Percentiles rank a stretch among this genome's conserved stretches.
Conservation (phyloP, 768 basidiomycete species). For the Mycena rosella region DNA sequence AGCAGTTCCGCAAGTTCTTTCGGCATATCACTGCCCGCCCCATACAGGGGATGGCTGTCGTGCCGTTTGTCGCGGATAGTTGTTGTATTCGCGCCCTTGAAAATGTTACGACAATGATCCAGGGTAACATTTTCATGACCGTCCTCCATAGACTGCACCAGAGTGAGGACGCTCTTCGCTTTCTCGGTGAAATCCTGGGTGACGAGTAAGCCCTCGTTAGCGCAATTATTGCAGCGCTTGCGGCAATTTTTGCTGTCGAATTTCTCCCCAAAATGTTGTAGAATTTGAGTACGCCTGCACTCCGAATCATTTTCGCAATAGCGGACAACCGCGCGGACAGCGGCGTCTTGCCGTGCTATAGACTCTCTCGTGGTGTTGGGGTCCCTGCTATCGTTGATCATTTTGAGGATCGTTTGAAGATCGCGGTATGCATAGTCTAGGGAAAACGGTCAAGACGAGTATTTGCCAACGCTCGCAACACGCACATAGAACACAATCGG, state of each 20-base stretch:
- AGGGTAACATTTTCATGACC: slow-evolving; percentile 69
- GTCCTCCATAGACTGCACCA: slow-evolving; percentile 63
- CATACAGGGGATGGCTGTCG: slow-evolving; percentile 63
- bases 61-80: slow-evolving; percentile 62
- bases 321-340: slow-evolving; percentile 75
- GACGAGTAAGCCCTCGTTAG: slow-evolving; percentile 57
- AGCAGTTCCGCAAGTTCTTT: slow-evolving; percentile 74
- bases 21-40: slow-evolving; percentile 63
- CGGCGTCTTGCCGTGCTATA: slow-evolving; percentile 74
- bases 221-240: slow-evolving; percentile 88
- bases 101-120: slow-evolving; percentile 69
- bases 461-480: slow-evolving; percentile 19
- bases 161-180: slow-evolving; percentile 66
- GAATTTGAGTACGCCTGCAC: slow-evolving; percentile 89
- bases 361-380: slow-evolving; percentile 63
- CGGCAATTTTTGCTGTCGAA: slow-evolving; percentile 79
- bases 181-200: slow-evolving; percentile 71
- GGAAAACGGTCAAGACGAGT: slow-evolving; percentile 5
- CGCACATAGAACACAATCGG: slow-evolving; percentile 91
- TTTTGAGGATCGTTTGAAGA: slow-evolving; percentile 62
- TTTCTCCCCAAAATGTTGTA: slow-evolving; percentile 88
- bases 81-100: slow-evolving; percentile 70
- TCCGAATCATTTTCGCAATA: slow-evolving; percentile 87
- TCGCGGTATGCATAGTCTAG: slow-evolving; percentile 81
- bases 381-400: slow-evolving; percentile 71